Percentiles rank a stretch among this genome's conserved stretches.
Evolutionary conservation across 139 green algal species (phyloP).

Genomic region (Ettlia oleoabundans): DNA sequence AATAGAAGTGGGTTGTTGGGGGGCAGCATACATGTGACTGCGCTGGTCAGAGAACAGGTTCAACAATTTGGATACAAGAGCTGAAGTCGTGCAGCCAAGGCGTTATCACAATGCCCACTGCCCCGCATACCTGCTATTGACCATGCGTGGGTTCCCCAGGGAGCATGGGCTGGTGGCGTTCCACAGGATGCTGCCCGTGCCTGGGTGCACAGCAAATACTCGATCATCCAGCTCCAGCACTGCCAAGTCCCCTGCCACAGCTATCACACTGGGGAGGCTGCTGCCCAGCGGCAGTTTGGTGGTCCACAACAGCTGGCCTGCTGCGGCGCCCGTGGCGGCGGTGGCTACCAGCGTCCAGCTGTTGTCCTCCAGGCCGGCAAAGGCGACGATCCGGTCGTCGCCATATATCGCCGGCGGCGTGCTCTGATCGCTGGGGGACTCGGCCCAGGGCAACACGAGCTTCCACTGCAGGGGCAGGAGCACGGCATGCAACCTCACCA

Average conservation of each 20-base stretch:
- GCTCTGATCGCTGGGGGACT: not conserved
- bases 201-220: slow-evolving; percentile 3
- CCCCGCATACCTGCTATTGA: slow-evolving; percentile 1
- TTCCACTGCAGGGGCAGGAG: not conserved
- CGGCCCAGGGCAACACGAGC: not conserved
- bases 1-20: too few species aligned
- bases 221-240: slow-evolving; percentile 30
- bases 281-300: not conserved
- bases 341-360: slow-evolving; percentile 2
- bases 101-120: too few species aligned
- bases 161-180: slow-evolving; percentile 33
- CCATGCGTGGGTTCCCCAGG: slow-evolving; percentile 9
- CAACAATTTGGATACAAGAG: too few species aligned
- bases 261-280: not conserved
- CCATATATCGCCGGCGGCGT: not conserved
- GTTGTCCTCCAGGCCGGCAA: not conserved
- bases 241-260: slow-evolving; percentile 9
- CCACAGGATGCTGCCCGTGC: slow-evolving; percentile 12
- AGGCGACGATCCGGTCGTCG: not conserved
- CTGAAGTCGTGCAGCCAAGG: too few species aligned
- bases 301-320: slow-evolving; percentile 7
- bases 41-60: too few species aligned
- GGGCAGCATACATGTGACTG: too few species aligned
- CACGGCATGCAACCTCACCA: not conserved
- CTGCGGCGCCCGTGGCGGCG: not conserved